A percentile compares a stretch with the other conserved stretches of the same genome.
Evolutionary conservation across 2,329 filamentous ascomycete species (phyloP).

Genomic region (Nakataea oryzae): DNA sequence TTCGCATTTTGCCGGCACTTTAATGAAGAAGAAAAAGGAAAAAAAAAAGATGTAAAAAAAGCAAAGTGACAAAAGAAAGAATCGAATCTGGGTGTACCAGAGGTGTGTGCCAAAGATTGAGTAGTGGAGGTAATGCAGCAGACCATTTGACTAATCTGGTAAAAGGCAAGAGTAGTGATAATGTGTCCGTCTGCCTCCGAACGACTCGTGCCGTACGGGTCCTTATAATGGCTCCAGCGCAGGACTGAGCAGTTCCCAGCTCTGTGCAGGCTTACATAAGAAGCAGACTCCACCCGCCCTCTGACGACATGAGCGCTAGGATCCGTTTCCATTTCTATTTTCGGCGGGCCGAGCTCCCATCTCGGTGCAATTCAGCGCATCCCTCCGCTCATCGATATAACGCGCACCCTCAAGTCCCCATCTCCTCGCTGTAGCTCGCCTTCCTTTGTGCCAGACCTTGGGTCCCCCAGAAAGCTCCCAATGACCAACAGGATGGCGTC

Average conservation of each 20-base stretch:
- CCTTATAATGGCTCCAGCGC: background rate
- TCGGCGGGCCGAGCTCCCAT: background rate
- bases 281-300: background rate
- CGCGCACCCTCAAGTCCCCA: background rate
- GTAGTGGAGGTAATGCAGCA: slow-evolving; percentile 29
- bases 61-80: slow-evolving; percentile 18
- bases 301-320: background rate
- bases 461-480: slow-evolving; percentile 36
- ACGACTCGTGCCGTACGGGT: background rate
- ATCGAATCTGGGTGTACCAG: slow-evolving; percentile 28
- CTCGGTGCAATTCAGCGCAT: too few species aligned
- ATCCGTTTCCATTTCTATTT: too few species aligned
- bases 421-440: background rate
- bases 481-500: slow-evolving; percentile 41
- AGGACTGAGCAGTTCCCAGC: too few species aligned
- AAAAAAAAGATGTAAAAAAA: background rate
- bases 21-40: too few species aligned
- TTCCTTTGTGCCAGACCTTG: background rate
- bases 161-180: slow-evolving; percentile 29
- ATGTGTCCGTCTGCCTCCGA: background rate
- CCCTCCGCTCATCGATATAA: too few species aligned
- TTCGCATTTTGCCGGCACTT: too few species aligned
- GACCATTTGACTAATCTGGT: slow-evolving; percentile 66
- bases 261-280: too few species aligned
- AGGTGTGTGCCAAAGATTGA: slow-evolving; percentile 38